phyloP scores from a whole-genome alignment of 2,329 filamentous ascomycete genomes.

The Rhynchosporium secalis region DNA sequence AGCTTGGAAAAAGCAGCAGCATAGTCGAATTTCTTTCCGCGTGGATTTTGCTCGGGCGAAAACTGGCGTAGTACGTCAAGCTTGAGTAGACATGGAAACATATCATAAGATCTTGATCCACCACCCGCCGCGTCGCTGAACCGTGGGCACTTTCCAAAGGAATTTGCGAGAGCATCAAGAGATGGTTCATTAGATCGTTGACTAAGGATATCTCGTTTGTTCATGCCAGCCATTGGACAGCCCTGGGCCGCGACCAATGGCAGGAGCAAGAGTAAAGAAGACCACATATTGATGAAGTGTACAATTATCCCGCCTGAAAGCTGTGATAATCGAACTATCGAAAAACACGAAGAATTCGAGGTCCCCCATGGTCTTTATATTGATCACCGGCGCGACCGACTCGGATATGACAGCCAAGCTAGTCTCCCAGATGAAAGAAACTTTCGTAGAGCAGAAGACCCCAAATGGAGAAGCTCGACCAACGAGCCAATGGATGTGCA shows the following conservation, averaged over 20 bases:
- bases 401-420: not conserved
- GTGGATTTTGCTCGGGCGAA: constrained; percentile 51
- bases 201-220: constrained; percentile 27
- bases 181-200: constrained; percentile 24
- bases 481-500: no score
- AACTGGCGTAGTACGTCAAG: constrained; percentile 61
- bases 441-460: no score
- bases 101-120: constrained; percentile 55
- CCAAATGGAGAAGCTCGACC: no score
- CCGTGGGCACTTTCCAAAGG: constrained; percentile 32
- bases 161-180: constrained; percentile 25
- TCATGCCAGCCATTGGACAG: constrained; percentile 24
- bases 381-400: not conserved
- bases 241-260: constrained; percentile 30
- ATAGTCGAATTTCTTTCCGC: constrained; percentile 55
- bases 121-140: constrained; percentile 42
- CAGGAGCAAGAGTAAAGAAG: constrained; percentile 27
- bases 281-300: constrained; percentile 10
- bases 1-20: constrained; percentile 57
- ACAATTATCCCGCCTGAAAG: not conserved
- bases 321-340: not conserved
- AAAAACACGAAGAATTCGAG: not conserved
- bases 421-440: no score
- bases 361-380: not conserved
- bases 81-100: constrained; percentile 58